A percentile compares a stretch with the other conserved stretches of the same genome.
Conservation (phyloP, 2,329 filamentous ascomycete species). For the Aspergillus phoenicis region DNA sequence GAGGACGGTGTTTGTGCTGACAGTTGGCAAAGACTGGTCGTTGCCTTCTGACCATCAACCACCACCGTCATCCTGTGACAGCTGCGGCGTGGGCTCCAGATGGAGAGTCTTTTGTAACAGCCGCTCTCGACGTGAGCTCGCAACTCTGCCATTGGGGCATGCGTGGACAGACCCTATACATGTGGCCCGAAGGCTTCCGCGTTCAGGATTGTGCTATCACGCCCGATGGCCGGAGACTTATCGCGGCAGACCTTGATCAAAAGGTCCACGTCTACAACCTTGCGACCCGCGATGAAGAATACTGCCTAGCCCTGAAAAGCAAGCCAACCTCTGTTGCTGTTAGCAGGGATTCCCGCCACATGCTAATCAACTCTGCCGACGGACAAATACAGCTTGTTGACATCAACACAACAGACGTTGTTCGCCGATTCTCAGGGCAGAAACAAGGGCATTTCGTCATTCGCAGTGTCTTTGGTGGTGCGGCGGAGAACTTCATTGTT, state of each 20-base stretch:
- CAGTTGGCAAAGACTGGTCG: slow-evolving; percentile 58
- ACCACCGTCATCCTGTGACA: slow-evolving; percentile 82
- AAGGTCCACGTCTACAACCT: slow-evolving; percentile 83
- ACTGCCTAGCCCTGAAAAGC: slow-evolving; percentile 68
- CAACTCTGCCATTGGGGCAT: slow-evolving; percentile 73
- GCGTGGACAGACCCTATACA: slow-evolving; percentile 62
- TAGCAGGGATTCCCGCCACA: slow-evolving; percentile 74
- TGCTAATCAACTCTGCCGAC: slow-evolving; percentile 80
- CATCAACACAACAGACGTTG: slow-evolving; percentile 69
- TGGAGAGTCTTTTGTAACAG: slow-evolving; percentile 75
- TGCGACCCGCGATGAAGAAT: slow-evolving; percentile 71
- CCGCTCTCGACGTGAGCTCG: slow-evolving; percentile 68
- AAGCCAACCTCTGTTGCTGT: slow-evolving; percentile 79
- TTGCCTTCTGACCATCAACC: slow-evolving; percentile 64
- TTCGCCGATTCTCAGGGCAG: slow-evolving; percentile 76
- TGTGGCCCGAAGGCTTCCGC: slow-evolving; percentile 71
- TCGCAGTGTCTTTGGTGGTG: slow-evolving; percentile 80
- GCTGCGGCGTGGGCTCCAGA: slow-evolving; percentile 87
- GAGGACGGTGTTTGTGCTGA: slow-evolving; percentile 12
- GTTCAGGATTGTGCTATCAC: slow-evolving; percentile 86
- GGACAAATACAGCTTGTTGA: slow-evolving; percentile 79
- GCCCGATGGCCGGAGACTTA: slow-evolving; percentile 74
- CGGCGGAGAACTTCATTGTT: slow-evolving; percentile 86
- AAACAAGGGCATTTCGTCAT: slow-evolving; percentile 77
- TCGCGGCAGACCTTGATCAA: slow-evolving; percentile 71